These are phyloP conservation scores for Aspergillus campestris DNA, from an alignment of 495 filamentous ascomycete species.

Conservation along the genomic window DNA sequence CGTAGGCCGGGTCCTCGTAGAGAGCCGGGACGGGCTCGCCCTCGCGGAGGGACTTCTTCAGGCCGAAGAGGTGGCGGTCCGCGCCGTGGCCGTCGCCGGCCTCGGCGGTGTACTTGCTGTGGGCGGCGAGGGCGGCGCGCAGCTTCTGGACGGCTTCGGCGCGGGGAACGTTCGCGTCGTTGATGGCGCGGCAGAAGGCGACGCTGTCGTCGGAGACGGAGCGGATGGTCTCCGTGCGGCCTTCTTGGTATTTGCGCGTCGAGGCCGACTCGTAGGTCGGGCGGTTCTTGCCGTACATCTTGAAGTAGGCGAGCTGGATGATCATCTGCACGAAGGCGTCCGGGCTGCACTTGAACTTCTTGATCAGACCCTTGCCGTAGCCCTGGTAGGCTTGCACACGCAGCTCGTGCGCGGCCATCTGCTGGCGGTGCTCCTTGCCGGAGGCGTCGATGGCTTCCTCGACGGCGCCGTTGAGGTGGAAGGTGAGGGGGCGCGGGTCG, in stretches of 20 bases:
- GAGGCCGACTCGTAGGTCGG: constrained; percentile 98
- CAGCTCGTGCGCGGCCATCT: constrained; percentile 84
- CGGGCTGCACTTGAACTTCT: constrained; percentile 98
- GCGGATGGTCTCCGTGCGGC: constrained; percentile 93
- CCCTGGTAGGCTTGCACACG: constrained; percentile 90
- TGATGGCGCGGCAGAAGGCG: constrained; percentile 83
- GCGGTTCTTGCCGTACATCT: constrained; percentile 97
- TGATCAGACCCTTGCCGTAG: constrained; percentile 98
- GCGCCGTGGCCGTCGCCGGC: constrained; percentile 90
- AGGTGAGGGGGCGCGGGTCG: constrained; percentile 68
- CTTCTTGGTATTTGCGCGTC: constrained; percentile 88
- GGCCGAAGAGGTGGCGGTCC: constrained; percentile 91
- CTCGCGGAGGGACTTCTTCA: constrained; percentile 81
- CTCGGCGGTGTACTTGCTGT: constrained; percentile 82
- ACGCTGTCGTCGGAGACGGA: constrained; percentile 85
- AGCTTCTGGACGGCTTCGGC: constrained; percentile 65
- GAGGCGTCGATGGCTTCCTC: constrained; percentile 69
- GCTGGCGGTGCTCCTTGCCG: constrained; percentile 60
- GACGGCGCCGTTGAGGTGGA: constrained; percentile 64
- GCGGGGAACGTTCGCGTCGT: constrained; percentile 49
- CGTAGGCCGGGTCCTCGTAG: constrained; percentile 78
- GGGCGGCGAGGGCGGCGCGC: constrained; percentile 69
- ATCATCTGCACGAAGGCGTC: constrained; percentile 98
- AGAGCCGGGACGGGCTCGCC: constrained; percentile 75
- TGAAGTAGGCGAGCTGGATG: constrained; percentile 97